phyloP scores from a whole-genome alignment of 768 basidiomycete genomes.

The Boletus tylopilopsis region DNA sequence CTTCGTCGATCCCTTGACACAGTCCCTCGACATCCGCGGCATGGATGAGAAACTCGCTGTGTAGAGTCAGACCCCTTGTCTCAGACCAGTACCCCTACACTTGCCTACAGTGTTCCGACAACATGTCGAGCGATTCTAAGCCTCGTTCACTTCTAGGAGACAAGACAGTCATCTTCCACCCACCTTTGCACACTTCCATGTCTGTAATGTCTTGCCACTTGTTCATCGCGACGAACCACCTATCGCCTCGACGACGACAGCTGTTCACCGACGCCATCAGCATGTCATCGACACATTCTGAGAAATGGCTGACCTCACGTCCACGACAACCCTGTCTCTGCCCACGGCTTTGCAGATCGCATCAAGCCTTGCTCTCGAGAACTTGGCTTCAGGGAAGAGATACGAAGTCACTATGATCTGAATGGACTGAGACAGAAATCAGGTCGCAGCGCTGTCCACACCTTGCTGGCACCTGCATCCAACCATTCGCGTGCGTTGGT shows the following conservation, averaged over 20 bases:
- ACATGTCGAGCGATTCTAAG: conserved; percentile 72
- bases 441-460: conserved; percentile 23
- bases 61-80: conserved; percentile 13
- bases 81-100: conserved; percentile 5
- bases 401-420: conserved; percentile 98
- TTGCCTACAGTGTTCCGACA: conserved; percentile 82
- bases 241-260: conserved; percentile 71
- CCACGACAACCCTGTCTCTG: conserved; percentile 87
- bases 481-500: conserved; percentile 84
- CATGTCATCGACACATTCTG: background rate
- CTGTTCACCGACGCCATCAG: conserved; percentile 37
- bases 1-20: conserved; percentile 93
- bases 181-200: conserved; percentile 85
- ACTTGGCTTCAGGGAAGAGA: conserved; percentile 82
- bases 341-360: conserved; percentile 62
- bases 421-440: conserved; percentile 4
- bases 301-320: conserved; percentile 68
- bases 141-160: background rate
- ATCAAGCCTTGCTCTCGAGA: conserved; percentile 70
- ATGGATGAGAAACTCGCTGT: conserved; percentile 90
- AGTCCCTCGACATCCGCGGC: conserved; percentile 99
- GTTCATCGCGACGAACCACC: conserved; percentile 97
- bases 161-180: conserved; percentile 4
- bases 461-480: conserved; percentile 88
- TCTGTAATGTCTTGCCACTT: conserved; percentile 98